Evolutionary conservation across 2,329 filamentous ascomycete species (phyloP).

Genomic region (Diaporthe sp.): DNA sequence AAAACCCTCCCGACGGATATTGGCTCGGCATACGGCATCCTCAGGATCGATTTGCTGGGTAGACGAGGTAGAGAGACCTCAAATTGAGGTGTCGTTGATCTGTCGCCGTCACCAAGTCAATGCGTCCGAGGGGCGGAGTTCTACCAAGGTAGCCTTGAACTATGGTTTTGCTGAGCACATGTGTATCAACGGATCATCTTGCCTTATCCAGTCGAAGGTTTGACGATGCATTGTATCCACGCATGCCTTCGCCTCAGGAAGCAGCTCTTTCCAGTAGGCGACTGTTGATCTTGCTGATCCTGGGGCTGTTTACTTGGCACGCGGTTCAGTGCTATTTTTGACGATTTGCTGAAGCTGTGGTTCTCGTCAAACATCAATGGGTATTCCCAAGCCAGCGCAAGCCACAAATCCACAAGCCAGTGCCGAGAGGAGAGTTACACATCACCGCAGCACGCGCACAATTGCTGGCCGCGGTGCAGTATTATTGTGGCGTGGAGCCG

Average conservation of each 20-base stretch:
- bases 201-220: not conserved
- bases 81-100: not conserved
- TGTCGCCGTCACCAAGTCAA: not conserved
- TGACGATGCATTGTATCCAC: slow-evolving; percentile 19
- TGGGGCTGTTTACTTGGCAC: not conserved
- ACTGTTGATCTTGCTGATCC: slow-evolving; percentile 22
- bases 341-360: not conserved
- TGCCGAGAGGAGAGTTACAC: not conserved
- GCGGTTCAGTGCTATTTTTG: slow-evolving; percentile 3
- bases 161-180: not conserved
- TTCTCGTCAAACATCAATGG: not conserved
- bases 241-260: not conserved
- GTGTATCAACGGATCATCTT: not conserved
- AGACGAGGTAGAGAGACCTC: not conserved
- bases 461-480: not conserved
- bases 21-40: not conserved
- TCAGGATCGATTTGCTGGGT: not conserved
- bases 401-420: not conserved
- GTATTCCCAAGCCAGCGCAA: not conserved
- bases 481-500: slow-evolving; percentile 9
- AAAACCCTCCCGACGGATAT: not conserved
- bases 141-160: not conserved
- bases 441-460: not conserved
- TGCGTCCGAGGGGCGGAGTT: not conserved
- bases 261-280: not conserved